Evolutionary conservation across 768 basidiomycete species (phyloP), one percentile per base, ranked within the genome.

Genomic region (Tephrocybe sp.): DNA sequence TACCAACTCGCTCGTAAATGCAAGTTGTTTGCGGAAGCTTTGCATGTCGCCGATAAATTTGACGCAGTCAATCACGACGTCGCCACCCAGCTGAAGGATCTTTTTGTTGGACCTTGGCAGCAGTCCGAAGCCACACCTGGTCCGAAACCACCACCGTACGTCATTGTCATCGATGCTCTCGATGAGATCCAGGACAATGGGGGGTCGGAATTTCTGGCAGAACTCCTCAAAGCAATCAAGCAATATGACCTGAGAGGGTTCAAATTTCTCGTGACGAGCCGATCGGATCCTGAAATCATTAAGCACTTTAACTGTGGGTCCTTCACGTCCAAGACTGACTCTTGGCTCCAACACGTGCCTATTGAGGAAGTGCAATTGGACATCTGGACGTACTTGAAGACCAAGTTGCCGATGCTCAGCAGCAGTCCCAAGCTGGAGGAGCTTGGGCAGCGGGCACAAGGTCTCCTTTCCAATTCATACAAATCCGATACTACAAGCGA

Each of bases 1-100:
- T 62, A 60, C 24, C 63, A 64, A 22, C 55, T 61, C 6, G 58
- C 60, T 32, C 56, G 46, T 25, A 56, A 50, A 45, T 65, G 52
- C 26, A 60, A 52, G 41, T 46, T 55, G 24, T 64, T 56, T 31
- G 53, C 58, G 1, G 47, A 53, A 8, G 51, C 60, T 18, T 42
- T 66, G 25, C 15, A 7, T n/a, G 11, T 7, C n/a, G n/a, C 24
- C 9, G n/a, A 38, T 13, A 45, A 42, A 16, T 49, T 56, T 12
- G 54, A 58, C 0, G 35, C 44, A 11, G 44, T 52, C 30, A 34
- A 46, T 36, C 9, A 30, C 28, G 9, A 42, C 42, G 34, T 48
- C 27, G 4, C 41, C 16, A 40, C 50, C 12, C 60, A 60, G 36
- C 47, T 62, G 47, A 15, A 54, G 25, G 51, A 47, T 26, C 56